Conservation (phyloP, 768 basidiomycete species). For the Lepiota subincarnata region DNA sequence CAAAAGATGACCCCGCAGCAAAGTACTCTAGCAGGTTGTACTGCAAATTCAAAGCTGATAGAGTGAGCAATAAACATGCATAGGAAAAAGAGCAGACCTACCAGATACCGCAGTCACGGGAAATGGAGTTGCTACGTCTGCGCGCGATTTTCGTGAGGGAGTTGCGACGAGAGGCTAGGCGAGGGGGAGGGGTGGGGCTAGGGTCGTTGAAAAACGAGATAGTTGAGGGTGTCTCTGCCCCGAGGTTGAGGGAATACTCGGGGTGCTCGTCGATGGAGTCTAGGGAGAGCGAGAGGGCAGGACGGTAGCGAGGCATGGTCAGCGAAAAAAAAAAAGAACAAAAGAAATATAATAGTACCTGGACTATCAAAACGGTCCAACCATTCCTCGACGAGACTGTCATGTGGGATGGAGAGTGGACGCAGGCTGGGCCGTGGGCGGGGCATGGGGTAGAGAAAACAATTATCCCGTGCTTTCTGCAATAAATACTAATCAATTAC, state of each 20-base stretch:
- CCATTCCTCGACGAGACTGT: constrained; percentile 4
- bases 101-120: constrained; percentile 11
- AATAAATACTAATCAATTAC: too few relatives aligned
- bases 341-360: background rate
- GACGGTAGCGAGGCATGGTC: background rate
- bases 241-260: constrained; percentile 24
- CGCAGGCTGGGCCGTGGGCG: constrained; percentile 5
- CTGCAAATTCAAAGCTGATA: constrained; percentile 27
- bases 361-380: constrained; percentile 2
- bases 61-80: background rate
- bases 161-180: background rate
- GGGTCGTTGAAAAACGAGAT: background rate
- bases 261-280: constrained; percentile 23
- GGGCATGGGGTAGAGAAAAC: constrained; percentile 1
- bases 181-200: background rate
- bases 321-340: background rate
- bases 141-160: background rate
- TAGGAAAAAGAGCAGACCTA: background rate
- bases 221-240: constrained; percentile 21
- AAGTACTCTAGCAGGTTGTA: constrained; percentile 25
- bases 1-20: constrained; percentile 32
- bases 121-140: background rate
- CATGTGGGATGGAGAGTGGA: background rate
- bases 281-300: constrained; percentile 11
- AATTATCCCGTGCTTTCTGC: too few relatives aligned